Conservation (phyloP, 2,329 filamentous ascomycete species). For the Huntiella bhutanensis region DNA sequence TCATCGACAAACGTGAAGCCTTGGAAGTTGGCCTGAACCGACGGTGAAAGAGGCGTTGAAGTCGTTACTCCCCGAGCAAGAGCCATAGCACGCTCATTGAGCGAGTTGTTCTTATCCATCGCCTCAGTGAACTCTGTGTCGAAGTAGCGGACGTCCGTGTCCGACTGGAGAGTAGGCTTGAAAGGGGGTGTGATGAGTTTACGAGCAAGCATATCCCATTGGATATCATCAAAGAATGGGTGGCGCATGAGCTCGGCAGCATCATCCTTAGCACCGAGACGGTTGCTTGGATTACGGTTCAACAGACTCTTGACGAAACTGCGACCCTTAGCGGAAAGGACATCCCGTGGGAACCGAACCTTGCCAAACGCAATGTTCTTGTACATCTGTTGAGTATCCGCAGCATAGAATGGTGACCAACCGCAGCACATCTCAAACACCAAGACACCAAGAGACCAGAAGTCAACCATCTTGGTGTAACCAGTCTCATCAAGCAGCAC, state of each 20-base stretch:
- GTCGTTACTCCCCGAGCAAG: conserved; percentile 71
- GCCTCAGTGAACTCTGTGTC: conserved; percentile 97
- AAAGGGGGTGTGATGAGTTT: conserved; percentile 93
- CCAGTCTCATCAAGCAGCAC: conserved; percentile 89
- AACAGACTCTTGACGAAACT: conserved; percentile 97
- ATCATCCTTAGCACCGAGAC: conserved; percentile 76
- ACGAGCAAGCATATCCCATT: conserved; percentile 74
- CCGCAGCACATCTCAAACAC: conserved; percentile 99
- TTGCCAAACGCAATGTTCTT: conserved; percentile 99
- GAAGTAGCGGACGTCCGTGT: conserved; percentile 94
- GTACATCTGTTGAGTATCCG: conserved; percentile 99
- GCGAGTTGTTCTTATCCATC: conserved; percentile 63
- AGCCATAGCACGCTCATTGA: conserved; percentile 80
- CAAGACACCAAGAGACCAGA: conserved; percentile 92
- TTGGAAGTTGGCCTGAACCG: conserved; percentile 94
- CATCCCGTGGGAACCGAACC: conserved; percentile 87
- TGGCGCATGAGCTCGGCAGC: conserved; percentile 88
- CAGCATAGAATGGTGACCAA: conserved; percentile 97
- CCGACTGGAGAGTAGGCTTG: conserved; percentile 90
- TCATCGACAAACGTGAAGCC: conserved; percentile 99
- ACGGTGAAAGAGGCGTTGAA: conserved; percentile 82
- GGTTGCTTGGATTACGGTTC: conserved; percentile 91
- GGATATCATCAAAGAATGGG: conserved; percentile 82
- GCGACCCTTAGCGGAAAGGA: conserved; percentile 78
- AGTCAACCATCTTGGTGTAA: conserved; percentile 99